Base-by-base conservation (phyloP, 1,139 yeast species). In the Candida tetrigidarum region DNA sequence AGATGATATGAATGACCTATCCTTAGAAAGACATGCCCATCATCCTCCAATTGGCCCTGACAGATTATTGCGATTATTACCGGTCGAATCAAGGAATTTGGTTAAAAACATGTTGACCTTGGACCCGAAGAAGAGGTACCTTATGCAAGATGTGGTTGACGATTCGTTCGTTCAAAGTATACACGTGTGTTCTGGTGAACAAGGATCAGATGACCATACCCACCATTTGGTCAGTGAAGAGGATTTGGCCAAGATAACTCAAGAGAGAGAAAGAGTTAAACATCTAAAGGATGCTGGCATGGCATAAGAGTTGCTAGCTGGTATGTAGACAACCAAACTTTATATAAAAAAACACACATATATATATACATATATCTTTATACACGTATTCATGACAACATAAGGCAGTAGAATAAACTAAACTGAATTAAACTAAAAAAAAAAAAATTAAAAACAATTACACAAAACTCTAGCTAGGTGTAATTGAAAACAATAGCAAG, bases 211-310 rank as follows among this genome's bases (percentile, higher is more conserved):
- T 23, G 66, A 67, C 39, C 86, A 83, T 54, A 62, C 55, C 14
- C 88, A 83, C 58, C 84, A 82, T 59, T 65, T 82, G 53, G 69
- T 81, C 2, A 74, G 83, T 1, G 86, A 81, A 50, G 81, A 79
- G 14, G 83, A 79, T 41, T 63, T 79, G 43, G 68, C 68, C 36
- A 70, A 69, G 50, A 53, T 77, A 7, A 68, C 71, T 30, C 62
- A 59, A 45, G 81, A 75, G 45, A 63, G 63, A 50, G 72, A 71
- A 43, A 55, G 67, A 50, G 50, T 64, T 43, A 65, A 67, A 25
- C 48, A 40, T 26, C 42, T 52, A 23, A 50, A 50, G 41, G 52
- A 52, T 22, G 48, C 47, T 8, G 56, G 56, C 18, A 39, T 52
- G 29, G 51, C 49, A 14, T 51, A 37, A 33, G 7, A 8, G 11